Evolutionary conservation across 495 filamentous ascomycete genomes (phyloP), one percentile per base, ranked within the genome.

Genomic region (Penicillium fimorum): DNA sequence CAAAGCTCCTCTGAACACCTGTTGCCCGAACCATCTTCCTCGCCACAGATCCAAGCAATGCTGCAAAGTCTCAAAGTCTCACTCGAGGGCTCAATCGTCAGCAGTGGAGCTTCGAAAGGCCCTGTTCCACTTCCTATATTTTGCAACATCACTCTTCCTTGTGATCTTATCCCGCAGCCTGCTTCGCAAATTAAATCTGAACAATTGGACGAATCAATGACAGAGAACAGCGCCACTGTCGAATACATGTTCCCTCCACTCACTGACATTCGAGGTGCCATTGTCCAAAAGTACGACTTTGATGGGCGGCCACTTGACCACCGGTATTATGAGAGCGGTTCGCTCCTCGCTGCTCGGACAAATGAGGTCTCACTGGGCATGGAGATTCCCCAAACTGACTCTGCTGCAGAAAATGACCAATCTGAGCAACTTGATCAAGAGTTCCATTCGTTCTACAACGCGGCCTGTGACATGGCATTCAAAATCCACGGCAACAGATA

Each of bases 241-340:
- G 71, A 72, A 38, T 78, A 78, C 50, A 68, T 75, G 53, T 64
- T 72, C 49, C 62, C 70, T 6, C 67, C 72, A 3, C 45, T 75
- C 5, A 61, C 59, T 12, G 64, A 72, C 29, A 35, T 70, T 25
- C 47, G 55, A n/a, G 64, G 57, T 22, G 67, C 73, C 1, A 47
- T 50, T 24, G 18, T 69, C 35, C 63, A 67, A 45, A 57, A 55
- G 1, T 77, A 75, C 47, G 60, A 69, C 5, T 70, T 71, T 50
- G 50, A 56, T 20, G 68, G 58, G 30, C 65, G 70, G 18, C 55
- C 46, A 17, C 55, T 78, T 10, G 65, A 62, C 29, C 72, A 70
- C 47, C 51, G 65, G 25, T 64, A 60, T 48, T 70, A 66, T 27
- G 70, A 72, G 33, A 71, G 63, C 45, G 73, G 72, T 1, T 70